A percentile compares a stretch with the other conserved stretches of the same genome.
Evolutionary conservation across 2,329 filamentous ascomycete genomes (phyloP).

Genomic region (Lachnellula subtilissima): DNA sequence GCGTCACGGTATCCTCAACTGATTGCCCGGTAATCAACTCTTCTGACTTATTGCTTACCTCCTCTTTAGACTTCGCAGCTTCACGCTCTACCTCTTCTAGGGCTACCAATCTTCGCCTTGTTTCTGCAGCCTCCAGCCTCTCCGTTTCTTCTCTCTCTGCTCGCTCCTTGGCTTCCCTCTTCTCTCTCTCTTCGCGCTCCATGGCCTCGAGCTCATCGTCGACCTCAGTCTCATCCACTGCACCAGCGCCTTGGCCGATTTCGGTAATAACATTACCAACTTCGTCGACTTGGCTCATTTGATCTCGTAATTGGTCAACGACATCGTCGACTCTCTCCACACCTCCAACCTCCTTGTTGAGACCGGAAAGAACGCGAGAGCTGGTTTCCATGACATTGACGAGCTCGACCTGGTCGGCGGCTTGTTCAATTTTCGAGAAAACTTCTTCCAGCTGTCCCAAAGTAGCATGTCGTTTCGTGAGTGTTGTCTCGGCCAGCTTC

Average conservation of each 20-base stretch:
- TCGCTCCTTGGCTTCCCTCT: constrained; percentile 35
- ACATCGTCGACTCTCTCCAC: constrained; percentile 70
- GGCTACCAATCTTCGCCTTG: constrained; percentile 25
- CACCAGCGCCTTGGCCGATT: constrained; percentile 37
- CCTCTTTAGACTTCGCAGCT: constrained; percentile 11
- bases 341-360: constrained; percentile 76
- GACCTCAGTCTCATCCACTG: constrained; percentile 75
- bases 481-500: constrained; percentile 71
- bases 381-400: constrained; percentile 79
- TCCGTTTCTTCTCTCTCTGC: constrained; percentile 26
- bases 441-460: constrained; percentile 80
- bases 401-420: constrained; percentile 77
- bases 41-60: constrained; percentile 11
- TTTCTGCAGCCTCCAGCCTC: constrained; percentile 27
- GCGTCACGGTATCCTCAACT: constrained; percentile 18
- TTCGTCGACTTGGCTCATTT: constrained; percentile 80
- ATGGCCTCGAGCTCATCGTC: constrained; percentile 82
- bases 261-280: constrained; percentile 73
- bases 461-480: constrained; percentile 67
- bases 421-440: constrained; percentile 77
- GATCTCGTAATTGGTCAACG: constrained; percentile 68
- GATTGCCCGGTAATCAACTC: constrained; percentile 5
- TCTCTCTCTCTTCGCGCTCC: constrained; percentile 46
- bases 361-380: constrained; percentile 61
- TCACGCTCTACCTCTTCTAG: constrained; percentile 22